A percentile compares a stretch with the other conserved stretches of the same genome.
Evolutionary conservation across 139 green algal species (phyloP).

Genomic region (Closterium sp.): DNA sequence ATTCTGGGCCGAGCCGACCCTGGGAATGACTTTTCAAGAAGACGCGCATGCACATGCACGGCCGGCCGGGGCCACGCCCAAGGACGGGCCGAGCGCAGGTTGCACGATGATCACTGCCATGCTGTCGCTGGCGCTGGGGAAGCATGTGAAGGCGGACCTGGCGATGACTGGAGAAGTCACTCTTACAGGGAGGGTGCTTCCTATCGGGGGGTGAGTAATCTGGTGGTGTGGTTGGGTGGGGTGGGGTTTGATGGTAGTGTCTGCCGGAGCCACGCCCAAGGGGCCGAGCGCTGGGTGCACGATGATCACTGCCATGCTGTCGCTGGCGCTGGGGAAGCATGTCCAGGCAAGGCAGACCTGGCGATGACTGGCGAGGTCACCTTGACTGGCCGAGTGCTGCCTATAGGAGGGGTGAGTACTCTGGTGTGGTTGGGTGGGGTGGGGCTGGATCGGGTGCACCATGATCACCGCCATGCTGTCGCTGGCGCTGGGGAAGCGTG

Average conservation of each 20-base stretch:
- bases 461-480: conserved; percentile 91
- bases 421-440: neutral
- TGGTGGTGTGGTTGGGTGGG: no score
- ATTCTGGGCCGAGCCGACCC: conserved; percentile 54
- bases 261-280: conserved; percentile 90
- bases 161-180: no score
- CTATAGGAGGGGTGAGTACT: conserved; percentile 53
- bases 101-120: conserved; percentile 89
- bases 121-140: no score
- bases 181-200: conserved; percentile 88
- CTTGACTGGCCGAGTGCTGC: conserved; percentile 89
- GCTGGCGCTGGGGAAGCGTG: conserved; percentile 75
- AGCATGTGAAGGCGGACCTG: no score
- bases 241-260: conserved; percentile 62
- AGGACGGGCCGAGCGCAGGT: conserved; percentile 86
- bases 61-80: conserved; percentile 87
- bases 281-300: conserved; percentile 85
- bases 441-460: conserved; percentile 59
- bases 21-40: conserved; percentile 64
- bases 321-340: conserved; percentile 75
- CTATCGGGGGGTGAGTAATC: conserved; percentile 50
- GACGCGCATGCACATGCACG: conserved; percentile 79
- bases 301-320: conserved; percentile 89
- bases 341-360: conserved; percentile 79
- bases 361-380: conserved; percentile 96